Evolutionary conservation across 2,329 filamentous ascomycete genomes (phyloP).

Genomic region (Exophiala phaeomuriformis): DNA sequence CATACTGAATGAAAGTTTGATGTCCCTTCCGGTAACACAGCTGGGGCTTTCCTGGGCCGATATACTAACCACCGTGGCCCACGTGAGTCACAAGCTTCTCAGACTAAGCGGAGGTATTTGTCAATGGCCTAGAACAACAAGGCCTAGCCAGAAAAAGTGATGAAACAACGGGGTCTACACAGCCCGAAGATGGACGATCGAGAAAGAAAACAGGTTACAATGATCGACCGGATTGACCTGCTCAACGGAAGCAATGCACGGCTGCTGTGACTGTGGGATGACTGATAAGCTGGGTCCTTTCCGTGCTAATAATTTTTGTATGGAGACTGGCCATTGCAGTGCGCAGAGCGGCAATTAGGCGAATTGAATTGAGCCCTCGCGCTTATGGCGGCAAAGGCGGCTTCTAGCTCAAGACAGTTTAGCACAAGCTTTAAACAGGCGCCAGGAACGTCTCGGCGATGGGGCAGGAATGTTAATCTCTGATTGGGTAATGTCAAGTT

Average conservation of each 20-base stretch:
- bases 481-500: background rate
- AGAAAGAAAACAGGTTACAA: too few relatives aligned
- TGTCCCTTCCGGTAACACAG: too few relatives aligned
- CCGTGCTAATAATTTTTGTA: too few relatives aligned
- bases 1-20: constrained; percentile 26
- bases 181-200: too few relatives aligned
- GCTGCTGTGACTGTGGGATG: too few relatives aligned
- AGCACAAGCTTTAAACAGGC: background rate
- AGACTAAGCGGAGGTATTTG: background rate
- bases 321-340: too few relatives aligned
- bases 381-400: background rate
- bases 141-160: too few relatives aligned
- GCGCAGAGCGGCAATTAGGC: background rate
- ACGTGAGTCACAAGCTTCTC: background rate
- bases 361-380: background rate
- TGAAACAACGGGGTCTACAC: too few relatives aligned
- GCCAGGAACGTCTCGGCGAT: background rate
- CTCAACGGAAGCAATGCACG: too few relatives aligned
- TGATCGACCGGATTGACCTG: too few relatives aligned
- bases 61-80: background rate
- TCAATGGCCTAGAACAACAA: background rate
- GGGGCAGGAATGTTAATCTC: background rate
- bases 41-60: too few relatives aligned
- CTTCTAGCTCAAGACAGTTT: background rate
- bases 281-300: too few relatives aligned